Base-by-base conservation (phyloP, 139 green algal genomes). In the Spirogloea muscicola region DNA sequence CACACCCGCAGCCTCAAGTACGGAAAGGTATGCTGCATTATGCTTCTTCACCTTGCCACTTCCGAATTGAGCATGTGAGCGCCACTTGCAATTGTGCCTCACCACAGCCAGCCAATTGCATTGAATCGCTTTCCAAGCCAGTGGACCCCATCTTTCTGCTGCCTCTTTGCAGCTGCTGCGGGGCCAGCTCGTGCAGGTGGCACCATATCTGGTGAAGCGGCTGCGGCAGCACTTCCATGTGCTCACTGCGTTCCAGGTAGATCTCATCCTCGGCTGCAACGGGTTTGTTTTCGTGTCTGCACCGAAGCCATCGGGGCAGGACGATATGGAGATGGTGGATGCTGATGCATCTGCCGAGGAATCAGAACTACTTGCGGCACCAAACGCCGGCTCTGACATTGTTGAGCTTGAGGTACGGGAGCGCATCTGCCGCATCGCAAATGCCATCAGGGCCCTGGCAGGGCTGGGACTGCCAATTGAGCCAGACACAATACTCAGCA, bases 1-100 rank as follows among this genome's bases (percentile, higher is more conserved):
- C 91, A 96, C 79, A 95, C 91, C 1, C 84, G 91, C 43, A 92
- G 86, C 79, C 49, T 40, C 33, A 93, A 93, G 75, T 96, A 95
- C 66, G 91, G 91, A 63, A 89, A 74, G 61, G 61, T 70, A 10
- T n/a, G n/a, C n/a, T n/a, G n/a, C n/a, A n/a, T n/a, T n/a, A n/a
- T n/a, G n/a, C n/a, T n/a, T n/a, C n/a, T n/a, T n/a, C n/a, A n/a
- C n/a, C n/a, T n/a, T n/a, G n/a, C n/a, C n/a, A n/a, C n/a, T n/a
- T n/a, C n/a, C n/a, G n/a, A n/a, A n/a, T n/a, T n/a, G n/a, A n/a
- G n/a, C n/a, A n/a, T n/a, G n/a, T n/a, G n/a, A n/a, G n/a, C n/a
- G n/a, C n/a, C n/a, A n/a, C n/a, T n/a, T n/a, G n/a, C n/a, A n/a
- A n/a, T n/a, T n/a, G n/a, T n/a, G n/a, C n/a, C n/a, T n/a, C n/a